Base-by-base conservation (phyloP, 2,329 filamentous ascomycete species). In the Fusarium tricinctum region DNA sequence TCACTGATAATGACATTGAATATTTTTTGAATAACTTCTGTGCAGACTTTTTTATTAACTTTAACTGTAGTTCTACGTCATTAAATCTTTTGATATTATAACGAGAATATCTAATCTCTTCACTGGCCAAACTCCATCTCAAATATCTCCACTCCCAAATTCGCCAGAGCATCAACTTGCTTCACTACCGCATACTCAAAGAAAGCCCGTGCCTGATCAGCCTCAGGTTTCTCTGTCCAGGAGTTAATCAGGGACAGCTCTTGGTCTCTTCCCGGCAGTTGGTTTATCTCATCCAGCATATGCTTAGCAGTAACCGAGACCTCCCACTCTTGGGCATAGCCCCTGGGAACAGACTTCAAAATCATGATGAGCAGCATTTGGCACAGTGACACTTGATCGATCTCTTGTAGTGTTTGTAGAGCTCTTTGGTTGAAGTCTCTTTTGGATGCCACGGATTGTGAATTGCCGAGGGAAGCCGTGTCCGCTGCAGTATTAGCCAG, bases 341-440 rank as follows among this genome's bases (percentile, higher is more conserved):
- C 82, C 28, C 75, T 68, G 0, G 81, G 80, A 2, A 78, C 81
- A 45, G 82, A 80, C 30, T 79, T 75, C 20, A 83, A 66, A 14
- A 85, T 78, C 69, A 89, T 79, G 38, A 82, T 77, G 54, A 88
- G 77, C 15, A 89, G 73, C 55, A 83, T 83, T 68, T 89, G 85
- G 63, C 83, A 85, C 49, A 88, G 76, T 12, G 82, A 84, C 5
- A 86, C 80, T 63, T 85, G 85, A 58, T 88, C 86, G 12, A 85
- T 81, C 17, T 80, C 78, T 6, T 74, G 73, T 19, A 88, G 69
- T 0, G 73, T 62, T 20, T 80, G 69, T 1, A 76, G 69, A 15
- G 70, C 65, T 49, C 71, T 58, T 44, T 69, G 45, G 20, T 73
- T 70, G n/a, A 77, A 49, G 51, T 61, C 53, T 40, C 63, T 61